Percentiles rank a stretch among this genome's conserved stretches.
Conservation (phyloP, 177 flowering plant genomes). For the Tripterygium wilfordii region DNA sequence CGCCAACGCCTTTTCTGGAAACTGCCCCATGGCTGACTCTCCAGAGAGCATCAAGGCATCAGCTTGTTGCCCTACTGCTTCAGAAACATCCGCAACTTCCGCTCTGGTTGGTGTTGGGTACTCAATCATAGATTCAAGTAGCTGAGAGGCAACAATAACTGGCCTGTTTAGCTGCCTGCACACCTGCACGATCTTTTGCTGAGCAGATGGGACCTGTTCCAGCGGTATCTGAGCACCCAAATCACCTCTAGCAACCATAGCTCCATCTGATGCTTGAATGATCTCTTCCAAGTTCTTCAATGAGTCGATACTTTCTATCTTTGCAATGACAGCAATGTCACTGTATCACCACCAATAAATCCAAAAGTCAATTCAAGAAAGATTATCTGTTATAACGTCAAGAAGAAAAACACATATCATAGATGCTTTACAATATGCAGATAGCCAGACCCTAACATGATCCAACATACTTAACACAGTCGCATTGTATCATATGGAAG, state of each 20-base stretch:
- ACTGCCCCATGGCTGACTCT: conserved; percentile 99
- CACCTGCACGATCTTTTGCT: conserved; percentile 66
- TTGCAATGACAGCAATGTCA: conserved; percentile 81
- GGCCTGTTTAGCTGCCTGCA: conserved; percentile 92
- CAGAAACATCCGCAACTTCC: conserved; percentile 98
- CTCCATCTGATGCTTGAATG: conserved; percentile 88
- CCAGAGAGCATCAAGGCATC: conserved; percentile 99
- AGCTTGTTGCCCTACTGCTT: conserved; percentile 89
- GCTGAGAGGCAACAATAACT: conserved; percentile 93
- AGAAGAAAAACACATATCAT: neutral
- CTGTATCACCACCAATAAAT: conserved; percentile 37
- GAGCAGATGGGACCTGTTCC: conserved; percentile 92
- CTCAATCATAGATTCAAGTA: conserved; percentile 97
- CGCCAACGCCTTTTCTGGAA: conserved; percentile 83
- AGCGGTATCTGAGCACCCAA: conserved; percentile 96
- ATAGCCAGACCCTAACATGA: too few species aligned
- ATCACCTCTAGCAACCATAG: conserved; percentile 99
- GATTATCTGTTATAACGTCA: too few species aligned
- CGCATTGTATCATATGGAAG: too few species aligned
- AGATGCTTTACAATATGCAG: neutral
- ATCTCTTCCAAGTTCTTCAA: conserved; percentile 87
- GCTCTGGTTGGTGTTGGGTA: conserved; percentile 98
- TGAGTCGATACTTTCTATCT: conserved; percentile 93
- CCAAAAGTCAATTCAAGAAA: too few species aligned
- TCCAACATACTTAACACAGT: too few species aligned